Conservation (phyloP, 148 eudicot species). For the Fagopyrum tataricum region DNA sequence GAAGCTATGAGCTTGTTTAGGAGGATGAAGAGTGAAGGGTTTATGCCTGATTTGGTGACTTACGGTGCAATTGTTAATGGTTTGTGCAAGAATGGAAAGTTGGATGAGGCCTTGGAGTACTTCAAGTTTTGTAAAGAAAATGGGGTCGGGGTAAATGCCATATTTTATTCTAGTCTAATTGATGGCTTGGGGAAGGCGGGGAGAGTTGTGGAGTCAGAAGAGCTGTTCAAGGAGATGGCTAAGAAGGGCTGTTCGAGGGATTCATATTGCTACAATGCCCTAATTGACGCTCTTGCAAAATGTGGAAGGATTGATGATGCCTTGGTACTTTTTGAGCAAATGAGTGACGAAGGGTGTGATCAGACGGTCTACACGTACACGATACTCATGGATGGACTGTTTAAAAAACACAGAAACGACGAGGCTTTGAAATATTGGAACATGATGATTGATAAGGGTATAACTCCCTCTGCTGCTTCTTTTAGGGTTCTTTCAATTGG, state of each 20-base stretch:
- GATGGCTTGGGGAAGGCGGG: slow-evolving; percentile 88
- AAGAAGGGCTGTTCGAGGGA: slow-evolving; percentile 70
- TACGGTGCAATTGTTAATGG: slow-evolving; percentile 81
- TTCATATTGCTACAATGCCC: slow-evolving; percentile 87
- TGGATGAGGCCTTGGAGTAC: slow-evolving; percentile 73
- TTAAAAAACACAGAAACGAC: slow-evolving; percentile 69
- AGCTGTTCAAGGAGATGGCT: slow-evolving; percentile 74
- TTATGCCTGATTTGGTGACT: slow-evolving; percentile 76
- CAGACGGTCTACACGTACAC: slow-evolving; percentile 95
- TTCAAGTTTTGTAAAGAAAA: slow-evolving; percentile 42
- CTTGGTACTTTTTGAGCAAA: slow-evolving; percentile 45
- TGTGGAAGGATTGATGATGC: slow-evolving; percentile 64
- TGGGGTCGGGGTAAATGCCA: slow-evolving; percentile 46
- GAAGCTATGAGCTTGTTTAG: slow-evolving; percentile 55
- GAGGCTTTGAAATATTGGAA: slow-evolving; percentile 89
- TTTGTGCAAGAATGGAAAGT: slow-evolving; percentile 70
- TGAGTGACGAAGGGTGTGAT: slow-evolving; percentile 86
- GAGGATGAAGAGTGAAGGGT: slow-evolving; percentile 63
- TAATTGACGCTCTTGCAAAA: slow-evolving; percentile 70
- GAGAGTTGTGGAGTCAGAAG: slow-evolving; percentile 64
- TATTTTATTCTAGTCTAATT: slow-evolving; percentile 73
- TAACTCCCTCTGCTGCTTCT: slow-evolving; percentile 78
- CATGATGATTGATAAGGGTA: slow-evolving; percentile 88
- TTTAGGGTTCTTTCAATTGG: slow-evolving; percentile 85
- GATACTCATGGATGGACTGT: slow-evolving; percentile 64